Evolutionary conservation across 345 rosid genomes (phyloP), one percentile per base, ranked within the genome.

Genomic region (Brassica rapa): DNA sequence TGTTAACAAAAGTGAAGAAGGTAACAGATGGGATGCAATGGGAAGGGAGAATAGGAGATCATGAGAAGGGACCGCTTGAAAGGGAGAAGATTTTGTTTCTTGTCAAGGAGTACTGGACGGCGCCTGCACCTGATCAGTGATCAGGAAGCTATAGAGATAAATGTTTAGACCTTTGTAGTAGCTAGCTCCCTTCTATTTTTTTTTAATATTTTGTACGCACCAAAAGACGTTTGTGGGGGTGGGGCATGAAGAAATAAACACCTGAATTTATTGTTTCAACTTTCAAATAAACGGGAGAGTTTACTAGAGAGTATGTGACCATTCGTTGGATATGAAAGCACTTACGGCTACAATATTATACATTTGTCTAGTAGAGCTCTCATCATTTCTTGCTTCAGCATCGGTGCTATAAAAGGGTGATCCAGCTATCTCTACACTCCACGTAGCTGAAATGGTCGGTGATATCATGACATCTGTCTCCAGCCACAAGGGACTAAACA

Each of bases 71-170:
- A 29, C 92, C 98, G 6, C 89, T 77, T 65, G 73, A 83, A 49
- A 87, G 97, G 76, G 90, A 87, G 81, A 95, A 93, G 82, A 80
- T 91, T 70, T 88, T 95, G 46, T 88, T 86, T 82, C 97, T 94
- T 4, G 80, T 74, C 7, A 95, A 95, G 79, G 78, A 68, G 70
- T 91, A 93, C 43, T 94, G 98, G 98, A 89, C 95, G 21, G 72
- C 76, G 1, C 83, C 80, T 55, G 83, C 76, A 6, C 77, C 21
- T 75, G 80, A 80, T 57, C 76, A 80, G 78, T 8, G 27, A 29
- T 21, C 60, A 65, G 71, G 71, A 25, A 53, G 63, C 32, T 59
- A 25, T 10, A 24, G 32, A 43, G 11, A 30, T 74, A 12, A 73
- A 57, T 39, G 16, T 60, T 32, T 72, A 33, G 29, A 57, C 63